A percentile compares a stretch with the other conserved stretches of the same genome.
Conservation (phyloP, 1,284 basidiomycete genomes). For the Ganoderma lingzhi region DNA sequence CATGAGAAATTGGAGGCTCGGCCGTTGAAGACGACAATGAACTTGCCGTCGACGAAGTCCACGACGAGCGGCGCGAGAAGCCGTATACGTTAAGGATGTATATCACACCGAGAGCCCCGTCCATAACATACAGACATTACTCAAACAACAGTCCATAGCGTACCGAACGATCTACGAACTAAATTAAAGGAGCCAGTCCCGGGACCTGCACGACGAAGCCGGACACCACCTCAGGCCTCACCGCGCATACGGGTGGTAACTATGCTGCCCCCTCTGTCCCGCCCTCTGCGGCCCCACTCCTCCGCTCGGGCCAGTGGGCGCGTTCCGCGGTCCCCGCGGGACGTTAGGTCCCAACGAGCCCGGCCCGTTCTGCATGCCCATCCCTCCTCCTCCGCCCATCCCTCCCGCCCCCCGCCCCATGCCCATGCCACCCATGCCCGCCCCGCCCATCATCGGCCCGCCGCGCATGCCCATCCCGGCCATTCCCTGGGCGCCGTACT, state of each 20-base stretch:
- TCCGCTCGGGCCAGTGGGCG: constrained; percentile 55
- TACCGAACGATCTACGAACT: constrained; percentile 16
- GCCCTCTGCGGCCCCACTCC: constrained; percentile 79
- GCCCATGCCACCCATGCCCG: constrained; percentile 50
- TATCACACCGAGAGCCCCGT: not conserved
- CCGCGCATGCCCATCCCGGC: constrained; percentile 43
- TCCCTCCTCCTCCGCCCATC: constrained; percentile 44
- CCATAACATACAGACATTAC: constrained; percentile 24
- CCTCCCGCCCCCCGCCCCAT: constrained; percentile 53
- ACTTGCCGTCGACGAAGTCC: no score
- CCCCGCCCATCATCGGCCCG: constrained; percentile 39
- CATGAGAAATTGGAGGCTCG: no score
- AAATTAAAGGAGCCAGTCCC: not conserved
- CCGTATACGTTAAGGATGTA: not conserved
- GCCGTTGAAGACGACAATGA: no score
- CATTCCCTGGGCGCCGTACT: constrained; percentile 38
- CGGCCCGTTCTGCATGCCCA: constrained; percentile 42
- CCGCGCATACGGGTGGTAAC: constrained; percentile 83
- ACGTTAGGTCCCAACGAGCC: constrained; percentile 61
- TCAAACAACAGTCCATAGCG: constrained; percentile 27
- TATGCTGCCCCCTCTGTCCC: constrained; percentile 75
- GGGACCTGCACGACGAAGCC: not conserved
- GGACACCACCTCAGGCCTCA: constrained; percentile 44
- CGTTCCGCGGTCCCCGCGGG: constrained; percentile 72
- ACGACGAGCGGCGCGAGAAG: not conserved